A percentile compares a stretch with the other conserved stretches of the same genome.
Evolutionary conservation across 257 asterid genomes (phyloP).

Genomic region (Solanum paucissectum): DNA sequence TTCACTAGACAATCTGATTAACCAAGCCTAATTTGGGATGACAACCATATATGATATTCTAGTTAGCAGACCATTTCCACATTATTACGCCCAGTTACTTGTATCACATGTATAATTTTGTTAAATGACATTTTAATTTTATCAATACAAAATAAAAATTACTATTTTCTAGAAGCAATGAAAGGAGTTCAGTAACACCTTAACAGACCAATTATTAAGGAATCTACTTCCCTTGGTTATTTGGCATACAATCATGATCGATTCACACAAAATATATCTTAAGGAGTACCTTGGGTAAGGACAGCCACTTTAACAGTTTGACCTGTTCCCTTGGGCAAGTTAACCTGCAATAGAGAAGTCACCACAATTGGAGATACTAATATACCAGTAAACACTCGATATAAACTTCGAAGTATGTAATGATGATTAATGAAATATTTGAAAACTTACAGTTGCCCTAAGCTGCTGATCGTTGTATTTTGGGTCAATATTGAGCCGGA

Average conservation of each 20-base stretch:
- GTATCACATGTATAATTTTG: neutral
- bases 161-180: neutral
- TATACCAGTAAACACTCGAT: neutral
- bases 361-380: neutral
- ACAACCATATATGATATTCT: neutral
- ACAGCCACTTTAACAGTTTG: conserved; percentile 88
- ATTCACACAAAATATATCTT: neutral
- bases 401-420: neutral
- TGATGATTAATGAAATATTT: neutral
- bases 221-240: neutral
- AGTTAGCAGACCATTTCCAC: neutral
- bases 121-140: neutral
- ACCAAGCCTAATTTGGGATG: neutral
- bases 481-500: conserved; percentile 95
- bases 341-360: conserved; percentile 47
- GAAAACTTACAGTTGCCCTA: conserved; percentile 80
- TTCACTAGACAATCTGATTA: neutral
- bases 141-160: neutral
- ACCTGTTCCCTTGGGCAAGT: conserved; percentile 97
- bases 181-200: neutral
- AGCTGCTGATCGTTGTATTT: conserved; percentile 95
- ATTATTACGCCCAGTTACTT: neutral
- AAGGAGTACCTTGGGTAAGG: conserved; percentile 78
- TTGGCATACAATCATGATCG: neutral
- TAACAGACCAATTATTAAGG: neutral